A percentile compares a stretch with the other conserved stretches of the same genome.
Conservation (phyloP, 108 stramenopile genomes). For the Pseudonitzschia multiseries region DNA sequence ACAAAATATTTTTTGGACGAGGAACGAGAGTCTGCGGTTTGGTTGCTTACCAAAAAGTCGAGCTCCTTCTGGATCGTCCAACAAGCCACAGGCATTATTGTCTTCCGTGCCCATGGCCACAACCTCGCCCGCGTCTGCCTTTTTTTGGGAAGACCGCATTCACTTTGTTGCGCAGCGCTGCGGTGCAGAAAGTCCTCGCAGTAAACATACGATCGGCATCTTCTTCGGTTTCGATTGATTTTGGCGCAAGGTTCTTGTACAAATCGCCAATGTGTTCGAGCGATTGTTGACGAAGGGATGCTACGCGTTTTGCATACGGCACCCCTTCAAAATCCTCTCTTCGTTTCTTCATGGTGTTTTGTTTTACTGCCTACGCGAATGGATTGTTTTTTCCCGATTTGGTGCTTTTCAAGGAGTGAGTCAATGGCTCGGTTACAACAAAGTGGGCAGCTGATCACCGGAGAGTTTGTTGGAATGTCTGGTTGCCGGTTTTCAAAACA, state of each 20-base stretch:
- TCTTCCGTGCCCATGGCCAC: constrained; percentile 16
- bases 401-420: not conserved
- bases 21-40: not conserved
- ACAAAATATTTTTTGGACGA: not conserved
- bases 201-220: not conserved
- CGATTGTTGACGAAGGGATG: not conserved
- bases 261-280: not conserved
- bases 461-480: too few relatives aligned
- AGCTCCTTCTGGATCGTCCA: constrained; percentile 6
- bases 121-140: not conserved
- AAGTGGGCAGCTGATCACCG: too few relatives aligned
- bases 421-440: too few relatives aligned
- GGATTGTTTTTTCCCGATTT: not conserved
- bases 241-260: not conserved
- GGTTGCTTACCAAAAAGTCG: constrained; percentile 14
- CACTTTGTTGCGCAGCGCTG: not conserved
- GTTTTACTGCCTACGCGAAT: not conserved
- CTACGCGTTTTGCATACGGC: not conserved
- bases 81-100: constrained; percentile 1
- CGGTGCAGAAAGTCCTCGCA: not conserved
- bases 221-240: not conserved
- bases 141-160: not conserved
- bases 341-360: constrained; percentile 20
- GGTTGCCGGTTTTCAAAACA: too few relatives aligned
- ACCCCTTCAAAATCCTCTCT: not conserved